These are phyloP conservation scores for Alternaria rosae DNA, from an alignment of 2,329 filamentous ascomycete genomes.

Conservation along the genomic window DNA sequence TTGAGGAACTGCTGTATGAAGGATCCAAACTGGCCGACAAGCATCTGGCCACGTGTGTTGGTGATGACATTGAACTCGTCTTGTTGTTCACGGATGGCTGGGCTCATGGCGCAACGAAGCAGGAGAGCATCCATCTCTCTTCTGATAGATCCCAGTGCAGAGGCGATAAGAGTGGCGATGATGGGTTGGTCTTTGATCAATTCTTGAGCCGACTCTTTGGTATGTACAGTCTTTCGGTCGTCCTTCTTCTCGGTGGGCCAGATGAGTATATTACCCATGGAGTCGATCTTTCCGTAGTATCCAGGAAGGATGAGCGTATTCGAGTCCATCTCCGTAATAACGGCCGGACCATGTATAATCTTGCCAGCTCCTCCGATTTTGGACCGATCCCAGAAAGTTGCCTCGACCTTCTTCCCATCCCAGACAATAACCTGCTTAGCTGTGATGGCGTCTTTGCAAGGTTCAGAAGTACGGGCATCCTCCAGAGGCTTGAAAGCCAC, in stretches of 20 bases:
- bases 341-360: constrained; percentile 54
- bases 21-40: constrained; percentile 61
- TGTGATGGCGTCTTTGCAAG: constrained; percentile 49
- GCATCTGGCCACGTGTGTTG: constrained; percentile 58
- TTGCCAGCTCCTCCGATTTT: constrained; percentile 53
- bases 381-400: constrained; percentile 56
- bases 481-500: constrained; percentile 50
- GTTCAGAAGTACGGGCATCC: constrained; percentile 30
- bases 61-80: constrained; percentile 64
- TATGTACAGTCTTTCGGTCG: constrained; percentile 40
- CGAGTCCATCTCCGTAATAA: constrained; percentile 61
- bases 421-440: constrained; percentile 51
- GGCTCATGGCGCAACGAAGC: constrained; percentile 61
- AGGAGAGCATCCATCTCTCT: constrained; percentile 61
- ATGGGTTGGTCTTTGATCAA: constrained; percentile 52
- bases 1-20: constrained; percentile 59
- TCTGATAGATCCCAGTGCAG: constrained; percentile 56
- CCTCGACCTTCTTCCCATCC: constrained; percentile 52
- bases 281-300: constrained; percentile 56
- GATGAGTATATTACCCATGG: constrained; percentile 60
- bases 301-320: constrained; percentile 61
- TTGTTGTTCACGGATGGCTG: constrained; percentile 60
- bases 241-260: constrained; percentile 46
- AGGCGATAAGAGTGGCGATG: constrained; percentile 55
- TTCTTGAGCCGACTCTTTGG: constrained; percentile 47